Evolutionary conservation across 2,329 filamentous ascomycete species (phyloP).

Genomic region (Talaromyces pinophilus): DNA sequence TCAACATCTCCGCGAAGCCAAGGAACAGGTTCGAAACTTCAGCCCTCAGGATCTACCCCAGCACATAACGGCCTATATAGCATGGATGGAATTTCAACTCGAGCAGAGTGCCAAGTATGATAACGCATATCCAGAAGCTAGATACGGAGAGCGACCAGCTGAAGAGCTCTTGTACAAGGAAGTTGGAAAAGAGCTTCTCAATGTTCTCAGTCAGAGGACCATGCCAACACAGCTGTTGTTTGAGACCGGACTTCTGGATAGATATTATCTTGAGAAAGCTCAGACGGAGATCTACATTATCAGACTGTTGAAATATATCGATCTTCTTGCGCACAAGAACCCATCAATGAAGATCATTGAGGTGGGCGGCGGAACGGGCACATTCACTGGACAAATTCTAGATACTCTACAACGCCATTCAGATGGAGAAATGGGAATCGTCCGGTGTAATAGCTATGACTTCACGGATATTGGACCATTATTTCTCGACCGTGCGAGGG

Average conservation of each 20-base stretch:
- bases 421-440: not conserved
- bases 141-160: not conserved
- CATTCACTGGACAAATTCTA: not conserved
- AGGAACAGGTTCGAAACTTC: not conserved
- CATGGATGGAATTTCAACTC: not conserved
- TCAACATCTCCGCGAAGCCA: not conserved
- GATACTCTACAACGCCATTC: not conserved
- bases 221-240: not conserved
- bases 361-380: conserved; percentile 49
- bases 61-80: not conserved
- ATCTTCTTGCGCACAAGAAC: conserved; percentile 34
- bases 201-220: not conserved
- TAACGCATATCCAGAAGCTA: not conserved
- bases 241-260: not conserved
- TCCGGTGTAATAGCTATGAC: not conserved
- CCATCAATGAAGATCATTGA: conserved; percentile 50
- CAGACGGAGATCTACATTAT: conserved; percentile 26
- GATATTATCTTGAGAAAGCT: conserved; percentile 1
- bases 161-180: not conserved
- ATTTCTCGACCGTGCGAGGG: not conserved
- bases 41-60: not conserved
- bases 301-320: not conserved
- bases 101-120: not conserved
- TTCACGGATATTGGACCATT: not conserved
- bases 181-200: not conserved